These are phyloP conservation scores for Kodamaea kaohsiungensis DNA, from an alignment of 805 yeast species.

Conservation along the genomic window DNA sequence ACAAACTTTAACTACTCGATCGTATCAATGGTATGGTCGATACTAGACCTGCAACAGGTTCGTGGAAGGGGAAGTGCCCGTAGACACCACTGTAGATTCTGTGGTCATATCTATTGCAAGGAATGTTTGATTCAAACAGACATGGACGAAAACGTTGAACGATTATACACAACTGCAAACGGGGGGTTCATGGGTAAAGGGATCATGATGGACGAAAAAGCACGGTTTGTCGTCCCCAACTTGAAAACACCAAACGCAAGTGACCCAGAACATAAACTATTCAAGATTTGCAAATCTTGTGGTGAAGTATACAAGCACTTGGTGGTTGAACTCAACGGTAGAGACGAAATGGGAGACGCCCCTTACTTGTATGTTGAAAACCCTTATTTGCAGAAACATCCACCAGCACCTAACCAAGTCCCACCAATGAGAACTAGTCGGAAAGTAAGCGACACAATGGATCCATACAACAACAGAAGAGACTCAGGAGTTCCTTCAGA, in stretches of 20 bases:
- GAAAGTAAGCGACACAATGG: slow-evolving; percentile 7
- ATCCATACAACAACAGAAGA: slow-evolving; percentile 28
- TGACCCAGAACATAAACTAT: slow-evolving; percentile 18
- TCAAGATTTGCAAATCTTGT: slow-evolving; percentile 37
- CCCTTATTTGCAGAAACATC: slow-evolving; percentile 19
- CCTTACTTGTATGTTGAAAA: slow-evolving; percentile 26
- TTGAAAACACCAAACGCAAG: background rate
- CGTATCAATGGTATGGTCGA: slow-evolving; percentile 11
- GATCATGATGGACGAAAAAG: slow-evolving; percentile 22
- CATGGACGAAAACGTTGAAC: slow-evolving; percentile 9
- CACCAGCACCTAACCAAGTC: background rate
- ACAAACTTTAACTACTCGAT: slow-evolving; percentile 28
- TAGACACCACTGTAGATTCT: slow-evolving; percentile 54
- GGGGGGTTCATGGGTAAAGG: slow-evolving; percentile 16
- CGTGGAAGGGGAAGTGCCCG: slow-evolving; percentile 28
- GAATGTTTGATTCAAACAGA: slow-evolving; percentile 16
- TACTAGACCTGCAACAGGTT: slow-evolving; percentile 16
- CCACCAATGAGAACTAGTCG: slow-evolving; percentile 2
- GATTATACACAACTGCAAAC: slow-evolving; percentile 9
- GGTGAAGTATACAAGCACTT: slow-evolving; percentile 25
- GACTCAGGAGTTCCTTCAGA: slow-evolving; percentile 57
- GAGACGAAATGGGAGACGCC: slow-evolving; percentile 14
- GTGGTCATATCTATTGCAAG: slow-evolving; percentile 49
- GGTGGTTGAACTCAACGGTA: slow-evolving; percentile 12
- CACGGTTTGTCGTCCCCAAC: slow-evolving; percentile 40